A percentile compares a stretch with the other conserved stretches of the same genome.
Conservation (phyloP, 1,284 basidiomycete genomes). For the Rhodotorula sp. region DNA sequence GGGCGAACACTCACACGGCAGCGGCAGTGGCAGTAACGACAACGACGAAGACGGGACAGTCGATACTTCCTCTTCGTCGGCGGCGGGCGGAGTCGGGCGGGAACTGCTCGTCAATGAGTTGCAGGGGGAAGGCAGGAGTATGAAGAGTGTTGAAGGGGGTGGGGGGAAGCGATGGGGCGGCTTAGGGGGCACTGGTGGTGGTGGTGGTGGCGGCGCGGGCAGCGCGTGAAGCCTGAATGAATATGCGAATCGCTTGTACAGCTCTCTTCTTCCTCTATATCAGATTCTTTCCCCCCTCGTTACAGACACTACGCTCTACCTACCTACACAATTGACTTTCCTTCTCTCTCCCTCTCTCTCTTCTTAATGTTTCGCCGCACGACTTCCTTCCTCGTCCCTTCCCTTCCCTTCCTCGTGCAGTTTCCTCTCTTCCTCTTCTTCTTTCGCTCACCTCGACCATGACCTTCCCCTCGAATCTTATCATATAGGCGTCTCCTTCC, state of each 20-base stretch:
- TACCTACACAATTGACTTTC: background rate
- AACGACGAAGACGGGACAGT: background rate
- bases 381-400: background rate
- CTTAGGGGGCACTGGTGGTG: background rate
- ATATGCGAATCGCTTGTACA: background rate
- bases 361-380: background rate
- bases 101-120: conserved; percentile 35
- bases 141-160: conserved; percentile 24
- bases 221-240: background rate
- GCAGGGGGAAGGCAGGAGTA: conserved; percentile 33
- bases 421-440: background rate
- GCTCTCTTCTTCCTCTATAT: background rate
- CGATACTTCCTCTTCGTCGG: background rate
- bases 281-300: background rate
- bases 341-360: too few relatives aligned
- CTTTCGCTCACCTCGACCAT: background rate
- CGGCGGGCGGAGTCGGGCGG: background rate
- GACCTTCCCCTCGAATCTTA: background rate
- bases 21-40: conserved; percentile 21
- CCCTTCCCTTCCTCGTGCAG: background rate
- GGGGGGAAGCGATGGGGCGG: conserved; percentile 20
- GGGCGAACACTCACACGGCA: conserved; percentile 18
- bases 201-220: too few relatives aligned
- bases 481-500: conserved; percentile 4
- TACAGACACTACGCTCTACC: background rate